A percentile compares a stretch with the other conserved stretches of the same genome.
Conservation (phyloP, 768 basidiomycete species). For the Lactarius pseudohatsudake region DNA sequence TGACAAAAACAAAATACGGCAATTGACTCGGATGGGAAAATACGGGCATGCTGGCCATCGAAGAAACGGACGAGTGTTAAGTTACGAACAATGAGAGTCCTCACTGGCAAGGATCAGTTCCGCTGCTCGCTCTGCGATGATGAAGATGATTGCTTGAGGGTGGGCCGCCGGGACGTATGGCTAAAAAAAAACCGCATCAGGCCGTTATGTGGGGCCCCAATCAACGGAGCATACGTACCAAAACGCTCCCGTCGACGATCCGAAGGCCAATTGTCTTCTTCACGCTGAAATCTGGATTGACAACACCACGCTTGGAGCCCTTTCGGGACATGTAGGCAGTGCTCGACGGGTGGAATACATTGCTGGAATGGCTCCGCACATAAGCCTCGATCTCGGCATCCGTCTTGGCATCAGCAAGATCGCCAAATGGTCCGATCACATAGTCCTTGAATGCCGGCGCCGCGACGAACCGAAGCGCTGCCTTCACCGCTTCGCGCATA, state of each 20-base stretch:
- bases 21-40: too few relatives aligned
- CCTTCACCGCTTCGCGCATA: slow-evolving; percentile 12
- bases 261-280: slow-evolving; percentile 47
- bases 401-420: slow-evolving; percentile 2
- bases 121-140: slow-evolving; percentile 27
- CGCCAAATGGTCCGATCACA: slow-evolving; percentile 2
- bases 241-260: slow-evolving; percentile 34
- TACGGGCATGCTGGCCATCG: too few relatives aligned
- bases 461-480: slow-evolving; percentile 1
- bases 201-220: neutral
- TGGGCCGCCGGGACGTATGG: too few relatives aligned
- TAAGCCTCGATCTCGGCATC: slow-evolving; percentile 31
- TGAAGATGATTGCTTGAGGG: too few relatives aligned
- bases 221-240: slow-evolving; percentile 19
- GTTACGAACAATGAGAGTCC: neutral
- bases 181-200: neutral
- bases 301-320: slow-evolving; percentile 39
- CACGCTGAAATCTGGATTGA: slow-evolving; percentile 43
- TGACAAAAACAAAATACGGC: too few relatives aligned
- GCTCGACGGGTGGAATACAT: slow-evolving; percentile 35
- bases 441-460: slow-evolving; percentile 13
- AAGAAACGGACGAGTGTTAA: too few relatives aligned
- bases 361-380: slow-evolving; percentile 25
- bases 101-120: slow-evolving; percentile 13
- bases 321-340: slow-evolving; percentile 46